Evolutionary conservation across 2,329 filamentous ascomycete genomes (phyloP).

Genomic region (Scytalidium sp.): DNA sequence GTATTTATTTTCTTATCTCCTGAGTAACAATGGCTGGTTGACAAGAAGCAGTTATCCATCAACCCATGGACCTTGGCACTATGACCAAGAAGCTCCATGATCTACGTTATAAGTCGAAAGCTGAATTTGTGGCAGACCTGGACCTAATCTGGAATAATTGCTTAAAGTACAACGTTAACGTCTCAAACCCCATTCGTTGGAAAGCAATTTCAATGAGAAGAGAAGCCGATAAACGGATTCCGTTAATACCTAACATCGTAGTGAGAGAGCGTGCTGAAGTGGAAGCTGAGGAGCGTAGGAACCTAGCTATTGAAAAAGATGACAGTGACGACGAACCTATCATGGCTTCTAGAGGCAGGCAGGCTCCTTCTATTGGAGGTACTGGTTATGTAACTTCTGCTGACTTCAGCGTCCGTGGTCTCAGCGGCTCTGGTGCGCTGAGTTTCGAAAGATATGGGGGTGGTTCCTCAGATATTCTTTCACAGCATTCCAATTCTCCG

Average conservation of each 20-base stretch:
- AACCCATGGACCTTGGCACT: slow-evolving; percentile 94
- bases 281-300: slow-evolving; percentile 80
- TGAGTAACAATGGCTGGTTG: slow-evolving; percentile 25
- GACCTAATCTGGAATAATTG: slow-evolving; percentile 98
- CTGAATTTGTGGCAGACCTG: slow-evolving; percentile 90
- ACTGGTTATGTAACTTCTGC: slow-evolving; percentile 41
- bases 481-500: no score
- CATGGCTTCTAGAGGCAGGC: slow-evolving; percentile 93
- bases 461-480: no score
- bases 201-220: slow-evolving; percentile 97
- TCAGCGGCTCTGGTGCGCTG: background rate
- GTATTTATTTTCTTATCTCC: slow-evolving; percentile 49
- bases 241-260: slow-evolving; percentile 87
- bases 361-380: slow-evolving; percentile 71
- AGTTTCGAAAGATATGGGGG: no score
- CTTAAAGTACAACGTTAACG: slow-evolving; percentile 89
- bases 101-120: slow-evolving; percentile 79
- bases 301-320: slow-evolving; percentile 83
- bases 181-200: slow-evolving; percentile 80
- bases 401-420: background rate
- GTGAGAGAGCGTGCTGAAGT: slow-evolving; percentile 92
- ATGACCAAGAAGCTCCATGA: slow-evolving; percentile 98
- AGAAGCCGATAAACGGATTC: slow-evolving; percentile 94
- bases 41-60: slow-evolving; percentile 76
- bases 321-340: slow-evolving; percentile 98